Evolutionary conservation across 2,329 filamentous ascomycete species (phyloP).

Genomic region (Calycina marina): DNA sequence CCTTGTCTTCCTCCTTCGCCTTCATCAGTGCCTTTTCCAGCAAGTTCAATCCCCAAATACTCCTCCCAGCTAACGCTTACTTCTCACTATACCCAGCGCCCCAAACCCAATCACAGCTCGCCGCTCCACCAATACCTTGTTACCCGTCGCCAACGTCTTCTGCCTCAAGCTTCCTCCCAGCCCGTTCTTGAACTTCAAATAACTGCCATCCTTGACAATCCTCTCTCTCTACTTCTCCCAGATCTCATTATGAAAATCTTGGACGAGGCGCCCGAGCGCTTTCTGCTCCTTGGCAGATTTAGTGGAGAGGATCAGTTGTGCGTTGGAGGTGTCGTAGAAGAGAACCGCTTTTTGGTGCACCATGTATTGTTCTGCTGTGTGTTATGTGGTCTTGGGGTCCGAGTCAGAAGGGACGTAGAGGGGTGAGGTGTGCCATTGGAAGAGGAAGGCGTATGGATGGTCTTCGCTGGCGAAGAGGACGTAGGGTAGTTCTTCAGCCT

Average conservation of each 20-base stretch:
- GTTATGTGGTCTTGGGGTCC: slow-evolving; percentile 21
- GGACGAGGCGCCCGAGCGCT: background rate
- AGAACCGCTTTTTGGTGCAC: background rate
- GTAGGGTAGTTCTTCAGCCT: too few relatives aligned
- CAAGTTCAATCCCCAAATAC: slow-evolving; percentile 22
- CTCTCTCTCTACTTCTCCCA: background rate
- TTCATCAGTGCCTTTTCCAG: slow-evolving; percentile 22
- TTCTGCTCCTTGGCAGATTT: background rate
- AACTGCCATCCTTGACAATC: background rate
- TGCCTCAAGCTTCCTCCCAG: background rate
- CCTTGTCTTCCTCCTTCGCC: slow-evolving; percentile 5
- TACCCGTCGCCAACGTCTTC: background rate
- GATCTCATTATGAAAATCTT: background rate
- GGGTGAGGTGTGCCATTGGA: slow-evolving; percentile 42
- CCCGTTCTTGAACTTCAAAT: background rate
- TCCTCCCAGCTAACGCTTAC: slow-evolving; percentile 17
- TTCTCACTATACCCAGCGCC: slow-evolving; percentile 23
- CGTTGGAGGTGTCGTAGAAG: background rate
- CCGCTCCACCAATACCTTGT: slow-evolving; percentile 13
- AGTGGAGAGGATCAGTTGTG: background rate
- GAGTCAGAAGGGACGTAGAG: slow-evolving; percentile 34
- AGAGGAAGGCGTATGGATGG: slow-evolving; percentile 47
- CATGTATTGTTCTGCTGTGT: background rate
- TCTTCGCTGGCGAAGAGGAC: too few relatives aligned
- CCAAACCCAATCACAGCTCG: slow-evolving; percentile 22